Evolutionary conservation across 2,329 filamentous ascomycete species (phyloP).

Genomic region (Penicillium sp.): DNA sequence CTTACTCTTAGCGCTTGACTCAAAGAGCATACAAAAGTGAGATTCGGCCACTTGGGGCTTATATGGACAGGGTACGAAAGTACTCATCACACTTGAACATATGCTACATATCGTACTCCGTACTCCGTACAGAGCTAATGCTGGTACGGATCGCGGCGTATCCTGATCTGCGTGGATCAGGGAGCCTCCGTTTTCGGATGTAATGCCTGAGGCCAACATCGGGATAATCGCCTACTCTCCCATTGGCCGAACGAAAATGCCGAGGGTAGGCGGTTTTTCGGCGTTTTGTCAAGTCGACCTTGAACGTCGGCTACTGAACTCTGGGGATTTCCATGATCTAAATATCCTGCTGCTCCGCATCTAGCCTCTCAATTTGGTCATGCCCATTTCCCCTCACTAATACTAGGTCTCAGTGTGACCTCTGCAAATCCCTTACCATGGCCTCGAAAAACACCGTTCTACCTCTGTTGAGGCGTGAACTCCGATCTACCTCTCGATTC

Average conservation of each 20-base stretch:
- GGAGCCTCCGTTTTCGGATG: not conserved
- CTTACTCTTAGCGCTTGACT: not conserved
- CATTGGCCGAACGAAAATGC: conserved; percentile 27
- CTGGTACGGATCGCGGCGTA: not conserved
- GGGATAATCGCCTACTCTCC: conserved; percentile 24
- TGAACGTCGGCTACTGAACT: conserved; percentile 30
- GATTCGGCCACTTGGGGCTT: too few relatives aligned
- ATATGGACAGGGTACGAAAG: not conserved
- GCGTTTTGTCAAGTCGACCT: conserved; percentile 18
- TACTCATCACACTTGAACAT: not conserved
- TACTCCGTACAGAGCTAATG: not conserved
- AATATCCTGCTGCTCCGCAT: conserved; percentile 7
- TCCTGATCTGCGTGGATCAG: not conserved
- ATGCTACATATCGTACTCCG: too few relatives aligned
- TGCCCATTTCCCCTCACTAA: conserved; percentile 16
- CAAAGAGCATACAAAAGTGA: not conserved
- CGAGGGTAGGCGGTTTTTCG: conserved; percentile 29
- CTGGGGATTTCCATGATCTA: conserved; percentile 7
- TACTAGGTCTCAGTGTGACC: not conserved
- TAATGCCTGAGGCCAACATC: not conserved
- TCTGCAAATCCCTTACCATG: conserved; percentile 29
- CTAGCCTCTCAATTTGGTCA: conserved; percentile 9
- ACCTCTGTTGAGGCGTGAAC: conserved; percentile 46
- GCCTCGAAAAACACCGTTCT: conserved; percentile 43
- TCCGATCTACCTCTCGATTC: conserved; percentile 33